Evolutionary conservation across 2,329 filamentous ascomycete genomes (phyloP).

Genomic region (Tolypocladium sp.): DNA sequence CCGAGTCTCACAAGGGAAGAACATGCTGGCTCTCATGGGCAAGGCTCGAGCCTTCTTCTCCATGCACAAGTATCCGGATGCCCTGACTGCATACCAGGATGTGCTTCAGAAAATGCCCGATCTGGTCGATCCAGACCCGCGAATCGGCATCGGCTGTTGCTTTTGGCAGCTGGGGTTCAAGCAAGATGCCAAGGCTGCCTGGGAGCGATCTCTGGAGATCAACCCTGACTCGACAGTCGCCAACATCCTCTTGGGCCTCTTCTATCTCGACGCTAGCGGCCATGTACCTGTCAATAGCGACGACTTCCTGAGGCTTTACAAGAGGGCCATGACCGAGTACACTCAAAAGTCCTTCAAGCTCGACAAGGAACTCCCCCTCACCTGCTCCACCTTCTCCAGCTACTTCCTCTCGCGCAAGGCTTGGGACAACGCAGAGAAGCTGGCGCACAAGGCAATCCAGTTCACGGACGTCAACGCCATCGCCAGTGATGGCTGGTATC

Average conservation of each 20-base stretch:
- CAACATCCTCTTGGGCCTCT: slow-evolving; percentile 81
- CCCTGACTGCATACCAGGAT: slow-evolving; percentile 77
- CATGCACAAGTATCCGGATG: slow-evolving; percentile 75
- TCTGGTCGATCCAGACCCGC: slow-evolving; percentile 84
- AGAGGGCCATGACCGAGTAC: slow-evolving; percentile 88
- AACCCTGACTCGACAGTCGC: slow-evolving; percentile 78
- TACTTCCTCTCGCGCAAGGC: slow-evolving; percentile 83
- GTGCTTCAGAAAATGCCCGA: slow-evolving; percentile 79
- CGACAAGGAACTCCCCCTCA: slow-evolving; percentile 83
- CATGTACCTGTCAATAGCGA: slow-evolving; percentile 76
- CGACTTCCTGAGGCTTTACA: slow-evolving; percentile 77
- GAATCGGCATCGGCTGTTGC: slow-evolving; percentile 93
- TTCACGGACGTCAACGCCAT: slow-evolving; percentile 94
- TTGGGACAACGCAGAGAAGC: slow-evolving; percentile 70
- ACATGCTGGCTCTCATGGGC: slow-evolving; percentile 86
- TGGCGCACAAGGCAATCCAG: slow-evolving; percentile 90
- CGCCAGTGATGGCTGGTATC: slow-evolving; percentile 95
- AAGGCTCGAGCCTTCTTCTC: slow-evolving; percentile 83
- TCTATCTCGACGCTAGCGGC: slow-evolving; percentile 80
- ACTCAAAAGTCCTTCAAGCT: slow-evolving; percentile 90
- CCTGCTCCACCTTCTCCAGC: slow-evolving; percentile 79
- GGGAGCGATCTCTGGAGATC: slow-evolving; percentile 80
- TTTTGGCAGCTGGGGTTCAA: slow-evolving; percentile 96
- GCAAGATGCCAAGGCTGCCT: slow-evolving; percentile 81
- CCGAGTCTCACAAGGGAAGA: slow-evolving; percentile 72